Conservation (phyloP, 192 early-diverging fungal species). For the Phlyctochytrium bullatum region DNA sequence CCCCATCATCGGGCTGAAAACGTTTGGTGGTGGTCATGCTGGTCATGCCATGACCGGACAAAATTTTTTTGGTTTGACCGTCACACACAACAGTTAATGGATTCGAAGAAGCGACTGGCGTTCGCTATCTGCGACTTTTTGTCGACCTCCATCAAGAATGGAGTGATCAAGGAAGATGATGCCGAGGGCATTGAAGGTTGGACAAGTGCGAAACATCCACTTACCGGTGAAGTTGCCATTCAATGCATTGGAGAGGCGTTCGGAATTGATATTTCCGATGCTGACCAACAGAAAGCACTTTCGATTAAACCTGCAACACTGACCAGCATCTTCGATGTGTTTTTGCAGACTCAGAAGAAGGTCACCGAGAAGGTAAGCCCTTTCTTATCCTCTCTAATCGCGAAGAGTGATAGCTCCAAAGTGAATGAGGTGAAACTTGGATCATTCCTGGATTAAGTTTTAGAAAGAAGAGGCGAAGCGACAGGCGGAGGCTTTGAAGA, state of each 20-base stretch:
- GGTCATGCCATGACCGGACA: no score
- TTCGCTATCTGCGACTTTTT: conserved; percentile 85
- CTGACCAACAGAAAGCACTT: conserved; percentile 59
- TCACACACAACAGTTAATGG: no score
- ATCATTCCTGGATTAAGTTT: neutral
- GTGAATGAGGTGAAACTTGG: neutral
- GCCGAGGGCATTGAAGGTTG: conserved; percentile 75
- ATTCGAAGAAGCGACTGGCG: conserved; percentile 59
- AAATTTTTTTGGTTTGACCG: no score
- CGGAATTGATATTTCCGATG: conserved; percentile 75
- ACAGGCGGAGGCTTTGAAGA: conserved; percentile 88
- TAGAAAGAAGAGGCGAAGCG: conserved; percentile 57
- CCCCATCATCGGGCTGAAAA: no score
- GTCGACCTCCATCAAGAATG: conserved; percentile 61
- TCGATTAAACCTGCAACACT: conserved; percentile 86
- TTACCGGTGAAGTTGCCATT: conserved; percentile 64
- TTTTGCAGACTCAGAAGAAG: conserved; percentile 79
- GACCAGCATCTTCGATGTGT: conserved; percentile 86
- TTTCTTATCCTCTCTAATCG: neutral
- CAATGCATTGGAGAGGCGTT: conserved; percentile 96
- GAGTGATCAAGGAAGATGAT: conserved; percentile 72
- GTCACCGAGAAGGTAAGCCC: conserved; percentile 26
- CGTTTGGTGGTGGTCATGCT: no score
- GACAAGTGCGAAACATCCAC: conserved; percentile 1
- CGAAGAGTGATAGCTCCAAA: neutral